Evolutionary conservation across 352 stramenopile genomes (phyloP).

Genomic region (Pythium insidiosum): DNA sequence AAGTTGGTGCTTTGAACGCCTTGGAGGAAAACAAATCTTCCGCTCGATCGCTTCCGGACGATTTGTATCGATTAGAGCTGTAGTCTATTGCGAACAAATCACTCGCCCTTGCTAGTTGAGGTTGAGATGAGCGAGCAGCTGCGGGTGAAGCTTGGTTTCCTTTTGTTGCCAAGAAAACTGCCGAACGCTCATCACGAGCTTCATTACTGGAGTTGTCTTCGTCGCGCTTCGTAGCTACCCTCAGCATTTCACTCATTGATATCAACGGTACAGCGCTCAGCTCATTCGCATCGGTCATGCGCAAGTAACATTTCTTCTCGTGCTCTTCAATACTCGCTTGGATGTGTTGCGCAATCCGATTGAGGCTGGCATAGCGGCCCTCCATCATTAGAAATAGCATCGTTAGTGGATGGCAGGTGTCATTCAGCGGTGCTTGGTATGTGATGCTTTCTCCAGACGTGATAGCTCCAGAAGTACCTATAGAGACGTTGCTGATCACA

Average conservation of each 20-base stretch:
- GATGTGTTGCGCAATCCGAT: conserved; percentile 48
- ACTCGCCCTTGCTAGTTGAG: conserved; percentile 48
- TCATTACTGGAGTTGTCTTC: no score
- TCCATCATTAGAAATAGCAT: conserved; percentile 64
- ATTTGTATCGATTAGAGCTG: no score
- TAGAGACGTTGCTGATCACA: no score
- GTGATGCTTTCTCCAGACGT: no score
- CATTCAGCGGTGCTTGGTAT: conserved; percentile 3
- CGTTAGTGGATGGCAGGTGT: conserved; percentile 59
- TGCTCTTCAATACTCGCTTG: conserved; percentile 48
- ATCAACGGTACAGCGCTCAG: conserved; percentile 43
- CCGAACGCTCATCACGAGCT: conserved; percentile 10
- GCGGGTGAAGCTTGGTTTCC: conserved; percentile 5
- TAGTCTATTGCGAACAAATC: conserved; percentile 72
- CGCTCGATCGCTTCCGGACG: no score
- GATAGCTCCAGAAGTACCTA: no score
- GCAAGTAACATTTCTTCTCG: conserved; percentile 70
- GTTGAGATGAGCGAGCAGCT: conserved; percentile 6
- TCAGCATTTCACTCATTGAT: conserved; percentile 38
- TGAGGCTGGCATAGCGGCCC: conserved; percentile 53
- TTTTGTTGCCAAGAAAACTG: no score
- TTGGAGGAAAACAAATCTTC: no score
- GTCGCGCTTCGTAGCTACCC: conserved; percentile 19
- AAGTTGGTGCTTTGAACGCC: no score
- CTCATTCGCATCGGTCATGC: conserved; percentile 52